Evolutionary conservation across 176 grass and related monocot genomes (phyloP).

Genomic region (Metroxylon sagu): DNA sequence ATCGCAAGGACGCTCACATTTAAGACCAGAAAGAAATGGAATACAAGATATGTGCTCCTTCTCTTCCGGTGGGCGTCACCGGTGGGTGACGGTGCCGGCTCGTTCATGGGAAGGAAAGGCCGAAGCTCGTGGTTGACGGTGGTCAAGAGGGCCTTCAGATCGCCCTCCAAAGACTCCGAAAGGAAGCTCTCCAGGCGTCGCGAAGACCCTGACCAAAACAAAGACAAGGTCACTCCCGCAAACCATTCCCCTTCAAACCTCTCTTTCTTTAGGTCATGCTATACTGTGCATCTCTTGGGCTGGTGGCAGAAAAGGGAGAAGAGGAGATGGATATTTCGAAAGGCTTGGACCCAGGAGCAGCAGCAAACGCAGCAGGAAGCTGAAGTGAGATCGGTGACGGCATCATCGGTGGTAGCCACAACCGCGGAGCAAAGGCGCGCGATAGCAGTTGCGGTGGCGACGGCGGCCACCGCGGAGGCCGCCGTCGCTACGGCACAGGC

Average conservation of each 20-base stretch:
- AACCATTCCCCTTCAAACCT: neutral
- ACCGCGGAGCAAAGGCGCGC: constrained; percentile 59
- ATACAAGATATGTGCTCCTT: too few relatives aligned
- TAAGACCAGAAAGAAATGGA: too few relatives aligned
- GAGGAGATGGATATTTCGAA: constrained; percentile 72
- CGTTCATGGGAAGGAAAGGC: constrained; percentile 69
- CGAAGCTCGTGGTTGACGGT: constrained; percentile 84
- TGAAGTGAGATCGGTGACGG: neutral
- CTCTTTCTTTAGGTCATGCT: neutral
- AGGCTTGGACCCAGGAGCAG: constrained; percentile 32
- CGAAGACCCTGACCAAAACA: constrained; percentile 14
- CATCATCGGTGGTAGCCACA: neutral
- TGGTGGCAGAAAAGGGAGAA: constrained; percentile 58
- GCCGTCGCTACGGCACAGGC: too few relatives aligned
- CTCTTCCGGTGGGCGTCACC: too few relatives aligned
- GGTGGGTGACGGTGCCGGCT: too few relatives aligned
- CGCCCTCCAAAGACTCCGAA: constrained; percentile 71
- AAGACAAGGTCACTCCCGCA: constrained; percentile 21
- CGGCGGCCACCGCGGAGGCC: too few relatives aligned
- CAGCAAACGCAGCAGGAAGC: neutral
- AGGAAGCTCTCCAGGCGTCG: constrained; percentile 28
- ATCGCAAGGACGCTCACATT: too few relatives aligned
- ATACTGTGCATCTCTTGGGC: too few relatives aligned
- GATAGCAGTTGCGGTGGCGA: constrained; percentile 23
- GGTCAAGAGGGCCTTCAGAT: constrained; percentile 87